Conservation (phyloP, 345 rosid genomes). For the Citropsis articulata region DNA sequence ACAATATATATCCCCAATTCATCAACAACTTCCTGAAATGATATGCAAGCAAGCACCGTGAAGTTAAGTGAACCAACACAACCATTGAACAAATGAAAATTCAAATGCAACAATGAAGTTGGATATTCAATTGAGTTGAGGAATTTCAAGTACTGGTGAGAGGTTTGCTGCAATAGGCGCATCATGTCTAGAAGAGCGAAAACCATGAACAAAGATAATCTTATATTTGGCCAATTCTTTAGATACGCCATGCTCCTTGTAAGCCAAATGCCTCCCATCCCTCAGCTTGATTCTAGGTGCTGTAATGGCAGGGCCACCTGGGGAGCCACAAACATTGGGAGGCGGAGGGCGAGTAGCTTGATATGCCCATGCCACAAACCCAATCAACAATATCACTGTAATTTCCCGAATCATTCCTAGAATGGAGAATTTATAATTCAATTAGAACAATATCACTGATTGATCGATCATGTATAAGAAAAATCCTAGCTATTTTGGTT, state of each 20-base stretch:
- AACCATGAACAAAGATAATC: slow-evolving; percentile 48
- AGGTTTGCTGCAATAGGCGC: slow-evolving; percentile 20
- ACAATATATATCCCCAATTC: slow-evolving; percentile 34
- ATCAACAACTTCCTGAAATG: slow-evolving; percentile 38
- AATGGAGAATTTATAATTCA: background rate
- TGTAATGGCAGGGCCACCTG: slow-evolving; percentile 36
- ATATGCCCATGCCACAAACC: slow-evolving; percentile 39
- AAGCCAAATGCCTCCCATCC: slow-evolving; percentile 63
- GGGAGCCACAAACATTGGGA: slow-evolving; percentile 38
- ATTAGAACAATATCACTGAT: background rate
- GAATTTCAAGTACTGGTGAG: slow-evolving; percentile 27
- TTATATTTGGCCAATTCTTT: slow-evolving; percentile 39
- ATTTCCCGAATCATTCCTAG: slow-evolving; percentile 22
- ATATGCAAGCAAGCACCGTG: background rate
- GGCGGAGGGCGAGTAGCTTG: slow-evolving; percentile 45
- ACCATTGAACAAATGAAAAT: background rate
- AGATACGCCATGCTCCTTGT: slow-evolving; percentile 44
- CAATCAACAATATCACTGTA: slow-evolving; percentile 24
- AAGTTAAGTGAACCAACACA: background rate
- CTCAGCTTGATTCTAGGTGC: slow-evolving; percentile 44
- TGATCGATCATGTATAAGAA: too few relatives aligned
- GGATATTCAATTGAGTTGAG: background rate
- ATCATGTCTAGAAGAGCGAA: slow-evolving; percentile 34
- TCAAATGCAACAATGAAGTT: background rate
- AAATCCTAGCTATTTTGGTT: too few relatives aligned